These are phyloP conservation scores for Penicillium bialowiezense DNA, from an alignment of 495 filamentous ascomycete species.

Conservation along the genomic window DNA sequence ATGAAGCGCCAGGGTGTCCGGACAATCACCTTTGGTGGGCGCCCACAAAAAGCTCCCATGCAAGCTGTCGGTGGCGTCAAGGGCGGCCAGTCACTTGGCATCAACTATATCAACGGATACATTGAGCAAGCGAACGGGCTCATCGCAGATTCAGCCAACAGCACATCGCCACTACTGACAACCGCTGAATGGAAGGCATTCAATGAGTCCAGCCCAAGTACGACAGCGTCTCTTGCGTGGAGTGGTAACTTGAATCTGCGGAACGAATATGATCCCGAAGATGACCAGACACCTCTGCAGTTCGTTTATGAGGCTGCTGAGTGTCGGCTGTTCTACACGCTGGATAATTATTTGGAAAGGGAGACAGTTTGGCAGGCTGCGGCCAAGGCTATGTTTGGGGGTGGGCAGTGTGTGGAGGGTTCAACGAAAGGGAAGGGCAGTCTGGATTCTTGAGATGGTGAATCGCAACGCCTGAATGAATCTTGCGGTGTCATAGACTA, in stretches of 20 bases:
- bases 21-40: constrained; percentile 60
- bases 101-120: constrained; percentile 32
- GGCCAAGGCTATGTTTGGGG: constrained; percentile 26
- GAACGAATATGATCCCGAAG: constrained; percentile 30
- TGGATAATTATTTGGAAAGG: constrained; percentile 24
- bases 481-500: no score
- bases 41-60: constrained; percentile 54
- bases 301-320: constrained; percentile 39
- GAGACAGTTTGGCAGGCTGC: constrained; percentile 31
- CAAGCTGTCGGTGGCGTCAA: constrained; percentile 62
- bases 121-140: constrained; percentile 24
- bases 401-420: constrained; percentile 24
- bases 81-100: constrained; percentile 37
- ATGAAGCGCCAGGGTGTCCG: constrained; percentile 56
- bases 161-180: constrained; percentile 27
- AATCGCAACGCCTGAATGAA: no score
- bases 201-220: constrained; percentile 23
- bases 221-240: constrained; percentile 16
- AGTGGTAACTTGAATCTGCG: constrained; percentile 26
- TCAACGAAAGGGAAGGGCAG: constrained; percentile 26
- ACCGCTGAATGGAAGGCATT: constrained; percentile 30
- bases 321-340: constrained; percentile 37
- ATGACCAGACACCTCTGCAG: constrained; percentile 30
- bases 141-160: constrained; percentile 16
- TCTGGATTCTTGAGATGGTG: constrained; percentile 15